Evolutionary conservation across 1,284 basidiomycete genomes (phyloP).

Genomic region (Boletus smithii): DNA sequence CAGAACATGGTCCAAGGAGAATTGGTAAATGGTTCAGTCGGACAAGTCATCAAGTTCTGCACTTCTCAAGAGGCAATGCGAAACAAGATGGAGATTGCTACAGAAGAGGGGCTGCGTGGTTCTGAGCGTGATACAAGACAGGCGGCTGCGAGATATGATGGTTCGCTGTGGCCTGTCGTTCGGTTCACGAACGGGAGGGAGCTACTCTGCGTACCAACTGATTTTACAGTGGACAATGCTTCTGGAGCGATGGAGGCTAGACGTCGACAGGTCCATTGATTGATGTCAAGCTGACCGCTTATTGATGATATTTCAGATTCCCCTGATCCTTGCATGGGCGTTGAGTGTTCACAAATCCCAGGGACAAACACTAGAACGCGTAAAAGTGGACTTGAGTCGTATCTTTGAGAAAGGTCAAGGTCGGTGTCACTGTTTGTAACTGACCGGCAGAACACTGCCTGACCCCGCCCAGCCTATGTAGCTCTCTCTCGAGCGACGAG

Average conservation of each 20-base stretch:
- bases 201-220: conserved; percentile 48
- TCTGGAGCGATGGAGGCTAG: conserved; percentile 50
- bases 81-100: conserved; percentile 41
- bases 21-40: conserved; percentile 90
- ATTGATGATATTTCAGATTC: conserved; percentile 47
- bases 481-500: conserved; percentile 90
- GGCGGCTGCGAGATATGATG: conserved; percentile 26
- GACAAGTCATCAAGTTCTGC: conserved; percentile 70
- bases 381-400: conserved; percentile 62
- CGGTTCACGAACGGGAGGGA: conserved; percentile 46
- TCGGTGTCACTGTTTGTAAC: conserved; percentile 21
- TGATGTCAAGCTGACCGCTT: neutral
- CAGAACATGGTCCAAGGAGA: conserved; percentile 52
- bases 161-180: conserved; percentile 52
- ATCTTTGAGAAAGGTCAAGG: conserved; percentile 84
- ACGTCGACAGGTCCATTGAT: conserved; percentile 45
- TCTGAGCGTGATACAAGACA: conserved; percentile 26
- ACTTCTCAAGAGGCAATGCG: conserved; percentile 42
- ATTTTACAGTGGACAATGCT: conserved; percentile 58
- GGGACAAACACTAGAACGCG: conserved; percentile 77
- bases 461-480: conserved; percentile 71
- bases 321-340: conserved; percentile 79
- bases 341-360: conserved; percentile 86
- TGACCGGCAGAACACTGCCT: neutral
- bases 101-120: conserved; percentile 33